These are phyloP conservation scores for Turritis glabra DNA, from an alignment of 345 rosid species.

Conservation along the genomic window DNA sequence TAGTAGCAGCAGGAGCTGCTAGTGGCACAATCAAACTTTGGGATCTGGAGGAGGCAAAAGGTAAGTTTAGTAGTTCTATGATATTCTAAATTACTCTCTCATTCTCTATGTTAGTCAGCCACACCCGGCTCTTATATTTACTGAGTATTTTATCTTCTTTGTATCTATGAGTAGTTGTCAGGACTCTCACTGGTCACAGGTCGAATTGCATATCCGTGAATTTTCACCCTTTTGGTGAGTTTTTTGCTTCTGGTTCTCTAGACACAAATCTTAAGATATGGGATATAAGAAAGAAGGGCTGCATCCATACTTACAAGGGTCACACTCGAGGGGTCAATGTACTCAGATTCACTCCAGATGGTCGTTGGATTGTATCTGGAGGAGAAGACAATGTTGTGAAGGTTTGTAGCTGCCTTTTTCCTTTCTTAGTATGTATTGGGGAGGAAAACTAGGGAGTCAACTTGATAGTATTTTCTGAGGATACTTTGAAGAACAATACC, in stretches of 20 bases:
- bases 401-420: conserved; percentile 47
- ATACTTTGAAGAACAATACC: neutral
- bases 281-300: conserved; percentile 98
- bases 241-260: conserved; percentile 96
- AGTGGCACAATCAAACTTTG: conserved; percentile 97
- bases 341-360: conserved; percentile 98
- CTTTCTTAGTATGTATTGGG: conserved; percentile 8
- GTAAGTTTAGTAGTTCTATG: conserved; percentile 49
- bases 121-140: neutral
- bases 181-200: conserved; percentile 95
- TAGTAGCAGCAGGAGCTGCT: conserved; percentile 98
- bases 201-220: conserved; percentile 93
- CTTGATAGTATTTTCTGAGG: neutral
- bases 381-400: conserved; percentile 96
- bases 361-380: conserved; percentile 99
- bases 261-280: conserved; percentile 99
- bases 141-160: conserved; percentile 13
- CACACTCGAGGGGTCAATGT: conserved; percentile 98
- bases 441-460: neutral
- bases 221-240: conserved; percentile 99
- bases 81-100: neutral
- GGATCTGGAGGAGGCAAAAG: conserved; percentile 98
- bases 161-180: conserved; percentile 62
- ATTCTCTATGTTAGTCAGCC: neutral
- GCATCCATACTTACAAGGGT: conserved; percentile 99